Conservation (phyloP, 2,329 filamentous ascomycete species). For the Penicillium olsonii region DNA sequence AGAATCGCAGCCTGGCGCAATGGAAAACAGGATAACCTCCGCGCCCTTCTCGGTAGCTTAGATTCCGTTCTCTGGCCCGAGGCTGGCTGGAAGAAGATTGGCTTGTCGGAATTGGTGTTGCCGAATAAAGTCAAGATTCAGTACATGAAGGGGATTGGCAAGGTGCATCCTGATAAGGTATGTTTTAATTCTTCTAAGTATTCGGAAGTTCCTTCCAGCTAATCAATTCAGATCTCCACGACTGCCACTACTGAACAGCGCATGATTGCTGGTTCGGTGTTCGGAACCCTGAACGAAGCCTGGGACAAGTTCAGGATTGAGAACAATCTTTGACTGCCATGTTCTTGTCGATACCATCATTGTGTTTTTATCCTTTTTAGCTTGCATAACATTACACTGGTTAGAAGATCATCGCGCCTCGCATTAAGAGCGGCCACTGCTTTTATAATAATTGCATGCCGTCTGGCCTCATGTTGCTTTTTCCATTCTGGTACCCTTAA, state of each 20-base stretch:
- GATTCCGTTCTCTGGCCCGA: constrained; percentile 89
- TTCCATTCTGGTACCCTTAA: too few species aligned
- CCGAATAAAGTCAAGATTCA: constrained; percentile 93
- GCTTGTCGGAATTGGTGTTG: constrained; percentile 88
- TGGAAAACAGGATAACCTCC: constrained; percentile 88
- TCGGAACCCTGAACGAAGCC: constrained; percentile 65
- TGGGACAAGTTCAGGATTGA: constrained; percentile 70
- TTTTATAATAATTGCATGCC: not conserved
- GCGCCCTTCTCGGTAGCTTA: constrained; percentile 81
- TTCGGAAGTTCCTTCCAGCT: too few species aligned
- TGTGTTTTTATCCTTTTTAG: not conserved
- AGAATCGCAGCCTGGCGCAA: constrained; percentile 79
- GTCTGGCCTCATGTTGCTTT: not conserved
- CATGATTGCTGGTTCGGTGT: constrained; percentile 67
- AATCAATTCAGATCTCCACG: constrained; percentile 56
- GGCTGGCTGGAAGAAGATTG: constrained; percentile 95
- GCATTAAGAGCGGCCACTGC: not conserved
- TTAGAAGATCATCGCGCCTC: constrained; percentile 2
- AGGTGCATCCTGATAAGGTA: constrained; percentile 99
- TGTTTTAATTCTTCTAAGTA: too few species aligned
- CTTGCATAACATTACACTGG: constrained; percentile 4
- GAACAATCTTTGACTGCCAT: constrained; percentile 54
- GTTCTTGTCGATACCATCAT: constrained; percentile 10
- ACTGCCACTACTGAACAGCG: constrained; percentile 66
- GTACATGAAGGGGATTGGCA: constrained; percentile 99